Percentiles rank a stretch among this genome's conserved stretches.
Evolutionary conservation across 2,329 filamentous ascomycete genomes (phyloP).

Genomic region (Parastagonospora nodorum): DNA sequence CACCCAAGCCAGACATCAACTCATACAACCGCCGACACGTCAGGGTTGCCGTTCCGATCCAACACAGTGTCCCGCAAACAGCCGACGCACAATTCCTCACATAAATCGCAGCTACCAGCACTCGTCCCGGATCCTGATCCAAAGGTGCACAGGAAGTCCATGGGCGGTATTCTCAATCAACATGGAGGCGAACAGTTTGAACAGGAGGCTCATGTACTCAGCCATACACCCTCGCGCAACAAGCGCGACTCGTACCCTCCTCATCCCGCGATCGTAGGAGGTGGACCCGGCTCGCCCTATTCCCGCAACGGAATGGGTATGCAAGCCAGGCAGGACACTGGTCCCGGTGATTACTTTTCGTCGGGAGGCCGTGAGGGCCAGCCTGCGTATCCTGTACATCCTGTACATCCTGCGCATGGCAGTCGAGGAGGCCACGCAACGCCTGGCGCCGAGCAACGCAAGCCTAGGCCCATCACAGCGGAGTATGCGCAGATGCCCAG

Average conservation of each 20-base stretch:
- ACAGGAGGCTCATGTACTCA: slow-evolving; percentile 34
- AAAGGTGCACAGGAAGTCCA: slow-evolving; percentile 33
- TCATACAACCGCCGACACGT: slow-evolving; percentile 16
- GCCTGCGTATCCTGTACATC: slow-evolving; percentile 3
- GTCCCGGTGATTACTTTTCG: slow-evolving; percentile 36
- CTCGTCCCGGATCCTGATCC: slow-evolving; percentile 17
- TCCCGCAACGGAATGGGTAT: slow-evolving; percentile 31
- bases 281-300: slow-evolving; percentile 41
- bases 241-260: slow-evolving; percentile 43
- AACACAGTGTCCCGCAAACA: slow-evolving; percentile 24
- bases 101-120: slow-evolving; percentile 40
- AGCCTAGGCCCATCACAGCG: slow-evolving; percentile 1
- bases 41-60: slow-evolving; percentile 27
- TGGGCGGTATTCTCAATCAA: slow-evolving; percentile 43
- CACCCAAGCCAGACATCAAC: slow-evolving; percentile 16
- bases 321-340: slow-evolving; percentile 34
- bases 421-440: slow-evolving; percentile 3
- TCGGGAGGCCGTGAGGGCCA: slow-evolving; percentile 26
- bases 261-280: slow-evolving; percentile 44
- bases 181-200: slow-evolving; percentile 33
- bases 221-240: slow-evolving; percentile 27
- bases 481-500: slow-evolving; percentile 25
- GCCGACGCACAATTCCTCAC: slow-evolving; percentile 40
- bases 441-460: neutral
- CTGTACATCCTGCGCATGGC: too few relatives aligned